Conservation (phyloP, 306 rosid genomes). For the Trichosanthes truncata region DNA sequence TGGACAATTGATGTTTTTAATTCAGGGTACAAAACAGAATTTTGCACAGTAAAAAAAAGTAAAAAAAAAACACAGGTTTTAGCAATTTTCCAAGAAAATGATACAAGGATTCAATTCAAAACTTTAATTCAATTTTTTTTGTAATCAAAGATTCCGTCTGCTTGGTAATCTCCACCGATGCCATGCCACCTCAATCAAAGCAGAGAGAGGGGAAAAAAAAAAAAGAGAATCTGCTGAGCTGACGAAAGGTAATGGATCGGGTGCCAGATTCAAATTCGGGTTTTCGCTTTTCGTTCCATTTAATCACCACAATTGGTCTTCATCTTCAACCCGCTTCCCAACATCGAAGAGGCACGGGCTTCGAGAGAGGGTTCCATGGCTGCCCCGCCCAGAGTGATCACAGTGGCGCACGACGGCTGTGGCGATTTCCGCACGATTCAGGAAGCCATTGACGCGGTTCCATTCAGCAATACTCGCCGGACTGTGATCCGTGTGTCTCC, state of each 20-base stretch:
- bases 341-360: not conserved
- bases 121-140: not conserved
- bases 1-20: too few species aligned
- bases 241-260: not conserved
- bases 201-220: not conserved
- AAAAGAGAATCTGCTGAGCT: not conserved
- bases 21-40: too few species aligned
- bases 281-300: not conserved
- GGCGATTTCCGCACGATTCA: slow-evolving; percentile 66
- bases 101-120: not conserved
- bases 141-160: not conserved
- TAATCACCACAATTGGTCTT: not conserved
- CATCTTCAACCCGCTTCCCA: not conserved
- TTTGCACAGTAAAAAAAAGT: too few species aligned
- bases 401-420: slow-evolving; percentile 59
- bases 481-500: slow-evolving; percentile 60
- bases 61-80: too few species aligned
- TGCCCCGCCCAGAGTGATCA: slow-evolving; percentile 33
- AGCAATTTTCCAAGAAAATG: too few species aligned
- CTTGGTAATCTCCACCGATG: not conserved
- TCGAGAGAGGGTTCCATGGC: slow-evolving; percentile 30
- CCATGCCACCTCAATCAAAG: not conserved
- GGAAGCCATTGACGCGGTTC: slow-evolving; percentile 76
- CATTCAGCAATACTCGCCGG: slow-evolving; percentile 60
- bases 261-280: not conserved